Evolutionary conservation across 768 basidiomycete genomes (phyloP).

Genomic region (Chiua virens): DNA sequence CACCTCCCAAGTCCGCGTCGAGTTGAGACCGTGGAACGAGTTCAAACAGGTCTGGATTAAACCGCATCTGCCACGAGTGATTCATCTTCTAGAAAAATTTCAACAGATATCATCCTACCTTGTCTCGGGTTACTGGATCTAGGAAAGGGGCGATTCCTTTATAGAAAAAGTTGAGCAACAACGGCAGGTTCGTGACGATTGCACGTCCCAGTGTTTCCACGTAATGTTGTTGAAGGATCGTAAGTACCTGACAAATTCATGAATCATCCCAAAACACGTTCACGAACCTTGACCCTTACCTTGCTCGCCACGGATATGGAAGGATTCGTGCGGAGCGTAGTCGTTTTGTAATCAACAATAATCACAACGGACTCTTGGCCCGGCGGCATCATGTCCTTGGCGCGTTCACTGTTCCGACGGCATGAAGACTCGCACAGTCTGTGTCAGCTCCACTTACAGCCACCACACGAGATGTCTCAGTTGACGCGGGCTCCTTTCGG

Average conservation of each 20-base stretch:
- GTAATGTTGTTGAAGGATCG: constrained; percentile 86
- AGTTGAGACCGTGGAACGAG: constrained; percentile 75
- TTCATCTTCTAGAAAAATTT: neutral
- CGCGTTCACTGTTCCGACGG: constrained; percentile 64
- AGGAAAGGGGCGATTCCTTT: constrained; percentile 85
- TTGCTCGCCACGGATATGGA: constrained; percentile 80
- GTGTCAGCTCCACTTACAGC: constrained; percentile 50
- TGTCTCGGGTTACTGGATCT: constrained; percentile 86
- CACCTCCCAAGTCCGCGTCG: constrained; percentile 82
- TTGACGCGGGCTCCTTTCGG: constrained; percentile 72
- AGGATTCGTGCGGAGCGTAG: constrained; percentile 80
- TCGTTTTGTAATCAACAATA: constrained; percentile 82
- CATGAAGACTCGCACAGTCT: constrained; percentile 1
- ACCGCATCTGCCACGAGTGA: constrained; percentile 61
- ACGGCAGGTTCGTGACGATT: constrained; percentile 78
- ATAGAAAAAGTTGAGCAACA: constrained; percentile 72
- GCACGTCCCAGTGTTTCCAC: constrained; percentile 86
- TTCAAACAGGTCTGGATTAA: constrained; percentile 80
- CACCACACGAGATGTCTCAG: constrained; percentile 86
- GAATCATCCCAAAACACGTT: neutral
- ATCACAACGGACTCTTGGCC: constrained; percentile 83
- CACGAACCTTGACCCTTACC: constrained; percentile 28
- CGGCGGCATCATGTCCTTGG: constrained; percentile 84
- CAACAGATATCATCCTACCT: constrained; percentile 42
- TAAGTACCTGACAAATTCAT: constrained; percentile 49